These are phyloP conservation scores for Apiospora marii DNA, from an alignment of 2,329 filamentous ascomycete genomes.

Conservation along the genomic window DNA sequence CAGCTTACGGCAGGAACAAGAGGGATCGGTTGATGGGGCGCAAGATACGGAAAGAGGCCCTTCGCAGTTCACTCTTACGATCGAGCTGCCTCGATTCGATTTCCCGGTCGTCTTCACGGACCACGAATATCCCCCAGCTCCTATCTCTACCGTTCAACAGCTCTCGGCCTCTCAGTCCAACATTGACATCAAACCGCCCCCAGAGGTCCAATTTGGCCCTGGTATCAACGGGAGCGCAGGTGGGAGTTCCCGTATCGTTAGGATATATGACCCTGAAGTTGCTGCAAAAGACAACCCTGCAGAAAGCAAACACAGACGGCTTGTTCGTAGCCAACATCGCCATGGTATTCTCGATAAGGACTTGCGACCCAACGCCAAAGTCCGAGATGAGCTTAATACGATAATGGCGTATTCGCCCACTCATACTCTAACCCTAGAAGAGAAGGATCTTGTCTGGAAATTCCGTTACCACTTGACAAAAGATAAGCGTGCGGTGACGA, in stretches of 20 bases:
- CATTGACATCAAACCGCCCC: conserved; percentile 78
- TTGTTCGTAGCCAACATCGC: conserved; percentile 88
- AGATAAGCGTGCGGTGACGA: conserved; percentile 91
- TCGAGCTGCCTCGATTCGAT: conserved; percentile 94
- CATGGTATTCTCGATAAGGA: conserved; percentile 96
- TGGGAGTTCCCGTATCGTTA: conserved; percentile 69
- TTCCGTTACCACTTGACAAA: conserved; percentile 93
- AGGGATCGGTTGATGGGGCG: conserved; percentile 40
- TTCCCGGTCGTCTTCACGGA: conserved; percentile 96
- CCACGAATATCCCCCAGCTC: conserved; percentile 87
- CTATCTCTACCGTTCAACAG: conserved; percentile 78
- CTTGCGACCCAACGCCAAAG: conserved; percentile 93
- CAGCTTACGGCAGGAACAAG: conserved; percentile 40
- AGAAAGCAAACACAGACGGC: conserved; percentile 90
- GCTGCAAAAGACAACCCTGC: conserved; percentile 90
- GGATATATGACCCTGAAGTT: conserved; percentile 93
- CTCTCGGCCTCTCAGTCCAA: conserved; percentile 70
- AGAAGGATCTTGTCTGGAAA: conserved; percentile 97
- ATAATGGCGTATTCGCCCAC: conserved; percentile 95
- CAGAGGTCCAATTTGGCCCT: conserved; percentile 88
- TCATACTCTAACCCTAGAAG: conserved; percentile 84
- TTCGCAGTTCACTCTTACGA: conserved; percentile 79
- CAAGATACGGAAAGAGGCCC: conserved; percentile 47
- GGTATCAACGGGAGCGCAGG: conserved; percentile 78
- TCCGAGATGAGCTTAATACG: conserved; percentile 89